Evolutionary conservation across 176 grass and related monocot genomes (phyloP).

Genomic region (Phyllostachys edulis): DNA sequence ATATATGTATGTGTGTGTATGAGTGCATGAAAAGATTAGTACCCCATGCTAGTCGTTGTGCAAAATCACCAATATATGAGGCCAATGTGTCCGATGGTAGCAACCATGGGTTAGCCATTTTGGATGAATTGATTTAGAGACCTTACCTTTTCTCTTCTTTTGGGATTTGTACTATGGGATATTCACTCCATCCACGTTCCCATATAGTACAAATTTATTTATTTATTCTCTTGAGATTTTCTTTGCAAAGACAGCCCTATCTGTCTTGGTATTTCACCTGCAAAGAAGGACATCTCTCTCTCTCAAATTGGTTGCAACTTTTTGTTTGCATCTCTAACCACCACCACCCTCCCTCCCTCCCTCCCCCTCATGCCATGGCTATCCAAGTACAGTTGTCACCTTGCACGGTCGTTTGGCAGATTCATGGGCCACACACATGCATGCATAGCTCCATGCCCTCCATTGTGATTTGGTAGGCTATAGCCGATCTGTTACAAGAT

Average conservation of each 20-base stretch:
- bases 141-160: constrained; percentile 30
- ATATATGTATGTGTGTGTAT: too few species aligned
- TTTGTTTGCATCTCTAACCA: constrained; percentile 53
- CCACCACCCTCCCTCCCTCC: not conserved
- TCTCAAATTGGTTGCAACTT: constrained; percentile 33
- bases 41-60: too few species aligned
- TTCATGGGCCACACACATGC: constrained; percentile 47
- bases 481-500: constrained; percentile 41
- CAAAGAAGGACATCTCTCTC: not conserved
- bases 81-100: too few species aligned
- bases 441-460: constrained; percentile 38
- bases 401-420: constrained; percentile 52
- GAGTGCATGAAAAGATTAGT: too few species aligned
- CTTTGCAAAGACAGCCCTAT: too few species aligned
- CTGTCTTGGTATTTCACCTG: not conserved
- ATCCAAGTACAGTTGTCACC: constrained; percentile 35
- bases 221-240: not conserved
- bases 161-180: constrained; percentile 39
- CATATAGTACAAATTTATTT: not conserved
- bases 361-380: constrained; percentile 10
- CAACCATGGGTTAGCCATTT: too few species aligned
- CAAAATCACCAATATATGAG: too few species aligned
- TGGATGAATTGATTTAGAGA: too few species aligned
- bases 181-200: not conserved
- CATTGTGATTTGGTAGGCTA: constrained; percentile 44